These are phyloP conservation scores for Trichosporon faecale DNA, from an alignment of 1,284 basidiomycete genomes.

Conservation along the genomic window DNA sequence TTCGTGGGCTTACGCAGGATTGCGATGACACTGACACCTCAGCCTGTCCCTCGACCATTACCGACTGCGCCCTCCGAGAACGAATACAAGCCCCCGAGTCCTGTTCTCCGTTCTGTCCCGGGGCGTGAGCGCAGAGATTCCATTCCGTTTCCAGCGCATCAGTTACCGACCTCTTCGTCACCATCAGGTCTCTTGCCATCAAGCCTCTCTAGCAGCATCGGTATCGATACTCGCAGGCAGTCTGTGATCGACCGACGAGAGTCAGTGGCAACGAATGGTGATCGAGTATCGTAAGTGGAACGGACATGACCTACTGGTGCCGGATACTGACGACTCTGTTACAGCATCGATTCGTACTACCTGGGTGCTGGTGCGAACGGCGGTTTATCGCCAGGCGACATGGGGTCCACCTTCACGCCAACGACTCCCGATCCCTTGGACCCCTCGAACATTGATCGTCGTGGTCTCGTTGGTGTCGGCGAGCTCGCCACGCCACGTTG, in stretches of 20 bases:
- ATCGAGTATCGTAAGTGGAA: conserved; percentile 32
- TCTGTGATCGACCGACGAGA: conserved; percentile 18
- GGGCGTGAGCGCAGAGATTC: conserved; percentile 11
- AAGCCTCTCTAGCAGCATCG: neutral
- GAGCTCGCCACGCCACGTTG: conserved; percentile 97
- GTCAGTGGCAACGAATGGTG: conserved; percentile 23
- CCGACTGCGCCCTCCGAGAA: conserved; percentile 4
- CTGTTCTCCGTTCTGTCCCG: neutral
- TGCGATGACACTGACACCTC: neutral
- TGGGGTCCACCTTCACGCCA: conserved; percentile 27
- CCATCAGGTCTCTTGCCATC: conserved; percentile 1
- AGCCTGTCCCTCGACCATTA: conserved; percentile 5
- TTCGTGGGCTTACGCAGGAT: neutral
- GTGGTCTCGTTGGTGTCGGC: conserved; percentile 85
- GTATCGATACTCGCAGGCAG: neutral
- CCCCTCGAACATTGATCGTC: conserved; percentile 78
- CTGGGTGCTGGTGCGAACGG: conserved; percentile 17
- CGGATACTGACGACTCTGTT: neutral
- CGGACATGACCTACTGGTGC: neutral
- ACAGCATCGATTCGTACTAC: conserved; percentile 40
- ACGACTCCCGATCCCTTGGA: conserved; percentile 54
- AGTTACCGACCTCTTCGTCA: neutral
- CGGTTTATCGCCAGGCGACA: conserved; percentile 15
- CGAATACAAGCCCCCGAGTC: neutral
- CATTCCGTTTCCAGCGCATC: conserved; percentile 19